Base-by-base conservation (phyloP, 768 basidiomycete species). In the Kwoniella dejecticola region DNA sequence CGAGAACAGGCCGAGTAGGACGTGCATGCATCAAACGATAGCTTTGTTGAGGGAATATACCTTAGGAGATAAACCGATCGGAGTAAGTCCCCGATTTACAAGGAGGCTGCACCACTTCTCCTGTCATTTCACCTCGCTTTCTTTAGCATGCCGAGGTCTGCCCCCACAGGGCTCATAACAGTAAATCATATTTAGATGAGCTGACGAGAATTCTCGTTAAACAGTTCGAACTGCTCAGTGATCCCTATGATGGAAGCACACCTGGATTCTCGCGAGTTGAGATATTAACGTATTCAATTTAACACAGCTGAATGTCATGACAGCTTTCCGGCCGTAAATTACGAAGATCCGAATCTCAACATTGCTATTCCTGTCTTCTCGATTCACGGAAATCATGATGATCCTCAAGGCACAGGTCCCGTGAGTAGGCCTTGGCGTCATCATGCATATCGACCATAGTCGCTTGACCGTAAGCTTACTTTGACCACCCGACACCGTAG, bases 331-430 rank as follows among this genome's bases (percentile, higher is more conserved):
- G 91, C 92, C 0, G 40, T 60, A 56, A 52, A 44, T 44, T 46
- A 46, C 19, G 62, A 63, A 62, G 54, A 58, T 45, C 46, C 67
- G 23, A 70, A 74, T 66, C 24, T 62, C 49, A 52, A 74, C 50
- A 84, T 99, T 52, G 86, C 86, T 3, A 91, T 96, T n/a, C 96
- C 96, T 2, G 89, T 98, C 27, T 99, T 99, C 80, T 97, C 95
- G 0, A 98, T 99, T 52, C 96, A 99, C 72, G 96, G 96, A 42
- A 99, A 99, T 74, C 96, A 99, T 79, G 96, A 99, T 73, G 96
- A 99, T 71, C 96, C 96, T 31, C 96, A 98, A 80, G 96, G 96
- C 19, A 88, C 92, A 21, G 93, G 94, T 2, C 83, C 89, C 8
- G 93, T 92, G 70, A 63, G 90, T 80, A 11, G 24, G 52, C 23